phyloP scores from a whole-genome alignment of 176 grass and related monocot genomes.

The Poa pratensis region DNA sequence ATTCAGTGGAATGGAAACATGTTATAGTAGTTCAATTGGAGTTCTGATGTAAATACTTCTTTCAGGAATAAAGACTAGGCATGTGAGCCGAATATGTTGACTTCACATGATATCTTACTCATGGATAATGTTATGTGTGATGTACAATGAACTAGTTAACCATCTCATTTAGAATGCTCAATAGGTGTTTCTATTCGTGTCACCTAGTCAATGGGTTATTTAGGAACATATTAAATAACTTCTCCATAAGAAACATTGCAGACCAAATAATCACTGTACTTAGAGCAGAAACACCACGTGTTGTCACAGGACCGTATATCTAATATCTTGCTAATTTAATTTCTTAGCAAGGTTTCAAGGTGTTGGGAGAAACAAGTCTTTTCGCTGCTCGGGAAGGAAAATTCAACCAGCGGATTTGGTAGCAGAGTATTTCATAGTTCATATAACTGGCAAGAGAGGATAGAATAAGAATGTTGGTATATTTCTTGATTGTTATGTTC shows the following conservation, averaged over 20 bases:
- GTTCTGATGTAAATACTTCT: too few species aligned
- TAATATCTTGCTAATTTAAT: neutral
- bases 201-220: neutral
- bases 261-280: neutral
- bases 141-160: conserved; percentile 1
- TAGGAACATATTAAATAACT: neutral
- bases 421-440: neutral
- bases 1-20: neutral
- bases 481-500: neutral
- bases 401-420: neutral
- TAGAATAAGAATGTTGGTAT: neutral
- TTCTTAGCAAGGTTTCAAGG: neutral
- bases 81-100: neutral
- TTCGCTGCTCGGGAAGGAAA: neutral
- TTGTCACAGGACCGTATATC: neutral
- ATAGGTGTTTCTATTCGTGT: neutral
- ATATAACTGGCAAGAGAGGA: neutral
- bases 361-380: neutral
- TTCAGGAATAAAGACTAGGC: neutral
- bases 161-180: conserved; percentile 11
- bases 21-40: neutral
- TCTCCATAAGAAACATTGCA: conserved; percentile 12
- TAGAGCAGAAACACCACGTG: neutral
- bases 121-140: neutral
- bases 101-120: neutral